Evolutionary conservation across 2,329 filamentous ascomycete species (phyloP), one percentile per base, ranked within the genome.

Genomic region (Trichoderma simmonsii): DNA sequence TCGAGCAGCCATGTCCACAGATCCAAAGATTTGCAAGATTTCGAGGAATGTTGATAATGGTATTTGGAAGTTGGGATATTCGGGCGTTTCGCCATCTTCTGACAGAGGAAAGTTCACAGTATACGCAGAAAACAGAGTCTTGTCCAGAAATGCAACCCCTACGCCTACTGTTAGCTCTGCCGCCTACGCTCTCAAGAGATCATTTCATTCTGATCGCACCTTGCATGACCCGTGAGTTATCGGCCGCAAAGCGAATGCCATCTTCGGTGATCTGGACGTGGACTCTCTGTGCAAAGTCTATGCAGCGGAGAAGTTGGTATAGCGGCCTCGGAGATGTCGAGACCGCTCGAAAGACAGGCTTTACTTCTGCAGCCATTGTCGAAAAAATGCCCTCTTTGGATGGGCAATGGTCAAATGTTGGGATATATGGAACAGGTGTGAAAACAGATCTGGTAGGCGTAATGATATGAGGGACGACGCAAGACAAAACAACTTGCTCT

Each of bases 1-100:
- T 74, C 88, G 87, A 54, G 84, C 85, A 6, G 88, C 84, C 15
- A 90, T 86, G 75, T 93, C 92, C 60, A 95, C 89, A n/a, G 95
- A 90, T 64, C 94, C 94, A 78, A 99, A 97, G 64, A 99, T 98
- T 78, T 98, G 95, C 8, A 99, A 87, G 0, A 95, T 97, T 83
- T 98, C 96, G 68, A 99, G 89, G 3, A 99, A 88, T 21, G 95
- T 93, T 5, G 91, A 87, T 9, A 99, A 88, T 2, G 94, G 96
- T 75, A 98, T 91, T 79, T 97, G 92, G 79, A 99, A 99, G 66
- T 88, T 89, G 8, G 93, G 91, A 34, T 89, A 86, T 4, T 85
- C 80, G 1, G 79, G 72, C 0, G 81, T 78, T 21, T 82, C 82
- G 5, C 83, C 82, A 24, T 84, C 82, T 15, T 82, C 79, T 1